Conservation (phyloP, 495 filamentous ascomycete genomes). For the Penicillium nucicola region DNA sequence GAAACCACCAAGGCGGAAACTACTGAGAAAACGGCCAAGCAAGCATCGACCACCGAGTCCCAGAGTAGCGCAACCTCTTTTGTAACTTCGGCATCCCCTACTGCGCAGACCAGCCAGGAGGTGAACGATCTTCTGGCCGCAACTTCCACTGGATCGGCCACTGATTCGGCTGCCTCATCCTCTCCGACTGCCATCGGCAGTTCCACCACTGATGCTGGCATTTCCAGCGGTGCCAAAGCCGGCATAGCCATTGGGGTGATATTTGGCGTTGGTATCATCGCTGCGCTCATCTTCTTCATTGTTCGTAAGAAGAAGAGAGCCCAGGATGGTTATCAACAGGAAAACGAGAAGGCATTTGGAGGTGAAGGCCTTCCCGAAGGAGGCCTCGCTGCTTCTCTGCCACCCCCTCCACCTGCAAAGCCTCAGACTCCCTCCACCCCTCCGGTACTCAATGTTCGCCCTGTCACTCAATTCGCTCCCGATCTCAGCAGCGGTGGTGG, state of each 20-base stretch:
- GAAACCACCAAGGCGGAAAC: conserved; percentile 1
- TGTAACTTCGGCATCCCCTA: conserved; percentile 18
- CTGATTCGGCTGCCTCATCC: conserved; percentile 13
- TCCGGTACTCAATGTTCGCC: conserved; percentile 80
- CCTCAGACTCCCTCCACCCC: conserved; percentile 53
- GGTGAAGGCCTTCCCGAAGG: conserved; percentile 22
- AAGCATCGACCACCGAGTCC: conserved; percentile 1
- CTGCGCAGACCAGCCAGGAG: conserved; percentile 13
- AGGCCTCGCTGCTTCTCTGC: conserved; percentile 25
- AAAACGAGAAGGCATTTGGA: conserved; percentile 52
- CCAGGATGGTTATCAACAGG: conserved; percentile 48
- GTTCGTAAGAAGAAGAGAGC: conserved; percentile 57
- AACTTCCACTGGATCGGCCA: conserved; percentile 12
- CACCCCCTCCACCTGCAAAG: conserved; percentile 33
- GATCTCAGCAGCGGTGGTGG: conserved; percentile 48
- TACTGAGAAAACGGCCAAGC: conserved; percentile 2
- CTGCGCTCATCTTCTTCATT: conserved; percentile 62
- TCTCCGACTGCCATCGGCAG: conserved; percentile 10
- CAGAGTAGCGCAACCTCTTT: conserved; percentile 10
- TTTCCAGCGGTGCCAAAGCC: conserved; percentile 62
- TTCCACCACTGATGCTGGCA: conserved; percentile 6
- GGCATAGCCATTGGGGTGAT: conserved; percentile 80
- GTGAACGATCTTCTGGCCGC: conserved; percentile 7
- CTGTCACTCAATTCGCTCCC: conserved; percentile 83
- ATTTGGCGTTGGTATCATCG: conserved; percentile 58